phyloP scores from a whole-genome alignment of 2,329 filamentous ascomycete genomes.

The Bipolaris sorokiniana region DNA sequence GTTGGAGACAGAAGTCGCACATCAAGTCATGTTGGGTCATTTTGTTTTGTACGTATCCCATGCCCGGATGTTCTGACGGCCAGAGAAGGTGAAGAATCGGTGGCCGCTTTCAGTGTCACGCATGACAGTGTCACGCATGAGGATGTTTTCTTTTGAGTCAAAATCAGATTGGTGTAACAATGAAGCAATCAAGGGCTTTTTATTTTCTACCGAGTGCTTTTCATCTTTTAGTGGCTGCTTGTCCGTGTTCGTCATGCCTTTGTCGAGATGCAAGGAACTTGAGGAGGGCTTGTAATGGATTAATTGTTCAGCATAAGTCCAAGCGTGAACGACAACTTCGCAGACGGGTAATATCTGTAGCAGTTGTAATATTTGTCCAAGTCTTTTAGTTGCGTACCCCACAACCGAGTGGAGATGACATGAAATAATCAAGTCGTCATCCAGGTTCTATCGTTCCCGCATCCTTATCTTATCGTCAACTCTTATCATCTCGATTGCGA shows the following conservation, averaged over 20 bases:
- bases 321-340: too few species aligned
- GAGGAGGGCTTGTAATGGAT: too few species aligned
- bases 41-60: neutral
- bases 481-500: neutral
- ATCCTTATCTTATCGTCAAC: slow-evolving; percentile 8
- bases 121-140: neutral
- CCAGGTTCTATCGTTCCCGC: neutral
- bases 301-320: too few species aligned
- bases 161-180: neutral
- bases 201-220: neutral
- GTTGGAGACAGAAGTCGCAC: neutral
- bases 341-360: too few species aligned
- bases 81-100: neutral
- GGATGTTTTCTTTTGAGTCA: neutral
- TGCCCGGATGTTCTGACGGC: neutral
- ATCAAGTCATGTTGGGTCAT: neutral
- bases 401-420: neutral
- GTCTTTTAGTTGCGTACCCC: neutral
- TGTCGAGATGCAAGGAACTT: neutral
- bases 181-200: neutral
- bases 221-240: neutral
- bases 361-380: too few species aligned
- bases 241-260: too few species aligned
- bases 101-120: neutral
- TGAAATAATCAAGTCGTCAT: neutral